Evolutionary conservation across 1,284 basidiomycete genomes (phyloP).

Genomic region (Amylostereum areolatum): DNA sequence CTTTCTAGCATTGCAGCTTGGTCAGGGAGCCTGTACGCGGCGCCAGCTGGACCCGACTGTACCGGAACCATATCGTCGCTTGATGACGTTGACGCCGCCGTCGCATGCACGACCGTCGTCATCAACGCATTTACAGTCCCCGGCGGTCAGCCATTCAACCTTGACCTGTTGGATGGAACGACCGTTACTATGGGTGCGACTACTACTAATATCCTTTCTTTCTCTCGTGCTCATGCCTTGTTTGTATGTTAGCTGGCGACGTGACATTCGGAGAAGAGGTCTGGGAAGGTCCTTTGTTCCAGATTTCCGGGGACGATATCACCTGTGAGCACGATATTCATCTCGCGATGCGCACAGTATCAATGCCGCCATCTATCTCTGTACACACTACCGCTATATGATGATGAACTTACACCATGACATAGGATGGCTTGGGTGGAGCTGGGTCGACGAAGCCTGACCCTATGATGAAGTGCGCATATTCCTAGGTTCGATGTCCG

Average conservation of each 20-base stretch:
- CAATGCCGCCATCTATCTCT: background rate
- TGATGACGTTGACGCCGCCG: constrained; percentile 35
- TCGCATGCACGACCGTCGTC: constrained; percentile 40
- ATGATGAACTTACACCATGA: background rate
- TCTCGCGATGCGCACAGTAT: constrained; percentile 27
- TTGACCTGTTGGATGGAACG: constrained; percentile 19
- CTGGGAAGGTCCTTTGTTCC: constrained; percentile 29
- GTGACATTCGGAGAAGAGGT: constrained; percentile 25
- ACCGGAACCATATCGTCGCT: constrained; percentile 39
- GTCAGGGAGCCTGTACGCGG: too few relatives aligned
- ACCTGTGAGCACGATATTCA: constrained; percentile 13
- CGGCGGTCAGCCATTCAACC: constrained; percentile 24
- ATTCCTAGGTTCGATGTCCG: background rate
- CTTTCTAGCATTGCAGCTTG: too few relatives aligned
- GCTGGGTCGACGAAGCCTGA: constrained; percentile 33
- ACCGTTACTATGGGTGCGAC: constrained; percentile 35
- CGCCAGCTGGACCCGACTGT: too few relatives aligned
- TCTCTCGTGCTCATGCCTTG: background rate
- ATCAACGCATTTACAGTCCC: constrained; percentile 37
- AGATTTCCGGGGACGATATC: constrained; percentile 20
- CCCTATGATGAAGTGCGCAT: constrained; percentile 28
- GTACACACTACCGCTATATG: too few relatives aligned
- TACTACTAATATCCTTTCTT: background rate
- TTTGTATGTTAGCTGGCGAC: constrained; percentile 23
- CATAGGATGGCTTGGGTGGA: constrained; percentile 31